Evolutionary conservation across 2,329 filamentous ascomycete genomes (phyloP), one percentile per base, ranked within the genome.

Genomic region (Microdochium paspali): DNA sequence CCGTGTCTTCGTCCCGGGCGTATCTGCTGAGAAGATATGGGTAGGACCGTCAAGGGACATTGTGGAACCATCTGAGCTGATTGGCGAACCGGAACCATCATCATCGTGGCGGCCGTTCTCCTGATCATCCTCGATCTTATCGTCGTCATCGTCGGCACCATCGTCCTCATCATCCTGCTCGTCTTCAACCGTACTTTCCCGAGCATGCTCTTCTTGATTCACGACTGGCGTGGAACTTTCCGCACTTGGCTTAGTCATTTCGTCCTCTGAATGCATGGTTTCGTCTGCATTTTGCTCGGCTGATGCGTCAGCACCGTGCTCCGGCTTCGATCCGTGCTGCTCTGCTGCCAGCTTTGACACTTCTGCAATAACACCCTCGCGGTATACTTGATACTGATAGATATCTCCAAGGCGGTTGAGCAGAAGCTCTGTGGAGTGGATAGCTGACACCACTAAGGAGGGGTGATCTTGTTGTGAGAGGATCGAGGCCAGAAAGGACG

Each of bases 381-480:
- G 87, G 61, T 98, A 95, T 56, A 98, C 91, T 58, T 98, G 94
- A 58, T 96, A 95, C 24, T 88, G 84, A 61, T 98, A 98, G 25
- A 97, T 87, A 21, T 84, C 76, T 52, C 90, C 88, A 5, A 98
- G 72, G 18, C 94, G 83, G 58, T 83, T 84, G 50, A 96, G 77
- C 1, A 98, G 76, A 5, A 98, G 73, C 63, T 96, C 90, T 0
- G 91, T 87, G 31, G 90, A 91, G 60, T 95, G 88, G 15, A 98
- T 72, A 18, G 89, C 91, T 54, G 84, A 85, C 52, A 90, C 87
- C 10, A 97, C 90, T 4, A 98, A 72, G 2, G 84, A 84, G 1
- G 88, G 79, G 56, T 98, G 90, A 57, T 98, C 94, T 62, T 95
- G 86, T 58, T 98, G 93, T 0, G 91, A 95, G 18, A 98, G 72